Evolutionary conservation across 23 red algal genomes (phyloP).

Genomic region (Chondrus crispus): DNA sequence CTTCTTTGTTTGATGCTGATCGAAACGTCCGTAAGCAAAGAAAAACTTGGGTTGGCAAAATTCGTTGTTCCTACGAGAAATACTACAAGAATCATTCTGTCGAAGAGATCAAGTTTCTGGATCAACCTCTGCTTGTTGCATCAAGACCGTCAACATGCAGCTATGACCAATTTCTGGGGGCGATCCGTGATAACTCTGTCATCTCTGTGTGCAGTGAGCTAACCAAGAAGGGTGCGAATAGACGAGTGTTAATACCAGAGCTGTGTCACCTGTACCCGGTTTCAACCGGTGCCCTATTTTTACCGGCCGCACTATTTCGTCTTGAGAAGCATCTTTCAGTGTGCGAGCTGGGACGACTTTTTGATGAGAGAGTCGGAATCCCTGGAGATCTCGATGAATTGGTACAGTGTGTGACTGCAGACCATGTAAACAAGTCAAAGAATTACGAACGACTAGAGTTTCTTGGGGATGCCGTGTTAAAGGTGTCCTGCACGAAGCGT

Average conservation of each 20-base stretch:
- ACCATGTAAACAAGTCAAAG: neutral
- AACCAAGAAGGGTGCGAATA: neutral
- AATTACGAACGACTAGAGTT: slow-evolving; percentile 75
- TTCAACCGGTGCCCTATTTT: slow-evolving; percentile 25
- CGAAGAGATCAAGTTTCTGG: neutral
- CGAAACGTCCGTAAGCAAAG: slow-evolving; percentile 49
- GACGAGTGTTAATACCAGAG: slow-evolving; percentile 31
- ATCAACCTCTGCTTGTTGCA: slow-evolving; percentile 43
- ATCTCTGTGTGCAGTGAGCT: neutral
- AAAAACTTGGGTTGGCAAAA: slow-evolving; percentile 28
- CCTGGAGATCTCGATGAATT: neutral
- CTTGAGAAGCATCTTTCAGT: slow-evolving; percentile 41
- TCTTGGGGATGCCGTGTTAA: slow-evolving; percentile 59
- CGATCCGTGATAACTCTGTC: neutral
- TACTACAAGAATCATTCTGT: slow-evolving; percentile 26
- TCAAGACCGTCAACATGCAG: neutral
- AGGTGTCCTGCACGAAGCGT: slow-evolving; percentile 42
- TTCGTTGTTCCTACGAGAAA: slow-evolving; percentile 25
- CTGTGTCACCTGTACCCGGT: slow-evolving; percentile 17
- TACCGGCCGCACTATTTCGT: slow-evolving; percentile 18
- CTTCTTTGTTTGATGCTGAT: slow-evolving; percentile 10
- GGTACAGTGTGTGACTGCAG: slow-evolving; percentile 27
- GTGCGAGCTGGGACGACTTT: slow-evolving; percentile 13
- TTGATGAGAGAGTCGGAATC: neutral
- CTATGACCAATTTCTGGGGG: slow-evolving; percentile 22